Conservation (phyloP, 805 yeast species). For the Metschnikowia bowlesiae region DNA sequence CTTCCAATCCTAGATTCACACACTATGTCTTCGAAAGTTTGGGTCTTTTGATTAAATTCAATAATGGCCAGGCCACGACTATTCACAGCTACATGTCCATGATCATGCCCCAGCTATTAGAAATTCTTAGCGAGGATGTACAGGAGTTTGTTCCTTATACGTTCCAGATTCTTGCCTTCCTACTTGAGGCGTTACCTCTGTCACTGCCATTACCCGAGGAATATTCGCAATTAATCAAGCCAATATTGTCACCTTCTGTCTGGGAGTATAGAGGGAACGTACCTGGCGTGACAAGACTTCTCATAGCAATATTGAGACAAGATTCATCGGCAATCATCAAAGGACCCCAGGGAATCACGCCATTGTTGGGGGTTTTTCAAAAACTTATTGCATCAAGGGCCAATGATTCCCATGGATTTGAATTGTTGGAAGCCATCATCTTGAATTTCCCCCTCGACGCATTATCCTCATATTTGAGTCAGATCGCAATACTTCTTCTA, state of each 20-base stretch:
- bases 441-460: constrained; percentile 47
- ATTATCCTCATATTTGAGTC: constrained; percentile 55
- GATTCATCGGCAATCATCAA: constrained; percentile 38
- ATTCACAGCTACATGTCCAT: constrained; percentile 39
- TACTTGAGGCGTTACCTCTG: constrained; percentile 59
- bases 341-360: constrained; percentile 46
- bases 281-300: constrained; percentile 83
- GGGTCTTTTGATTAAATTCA: constrained; percentile 64
- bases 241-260: constrained; percentile 80
- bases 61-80: constrained; percentile 19
- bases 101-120: constrained; percentile 63
- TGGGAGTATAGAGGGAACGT: constrained; percentile 94
- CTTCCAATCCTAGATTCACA: constrained; percentile 90
- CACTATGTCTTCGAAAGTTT: constrained; percentile 89
- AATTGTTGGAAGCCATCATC: constrained; percentile 68
- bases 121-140: constrained; percentile 73
- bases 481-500: constrained; percentile 70
- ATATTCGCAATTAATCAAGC: constrained; percentile 65
- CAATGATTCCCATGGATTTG: constrained; percentile 81
- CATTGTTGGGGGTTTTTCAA: constrained; percentile 94
- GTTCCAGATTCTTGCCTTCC: constrained; percentile 81
- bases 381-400: constrained; percentile 80
- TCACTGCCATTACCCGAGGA: constrained; percentile 54
- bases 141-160: constrained; percentile 93
- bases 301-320: constrained; percentile 59